Conservation (phyloP, 176 grass and related monocot species). For the Tillandsia fasciculata region DNA sequence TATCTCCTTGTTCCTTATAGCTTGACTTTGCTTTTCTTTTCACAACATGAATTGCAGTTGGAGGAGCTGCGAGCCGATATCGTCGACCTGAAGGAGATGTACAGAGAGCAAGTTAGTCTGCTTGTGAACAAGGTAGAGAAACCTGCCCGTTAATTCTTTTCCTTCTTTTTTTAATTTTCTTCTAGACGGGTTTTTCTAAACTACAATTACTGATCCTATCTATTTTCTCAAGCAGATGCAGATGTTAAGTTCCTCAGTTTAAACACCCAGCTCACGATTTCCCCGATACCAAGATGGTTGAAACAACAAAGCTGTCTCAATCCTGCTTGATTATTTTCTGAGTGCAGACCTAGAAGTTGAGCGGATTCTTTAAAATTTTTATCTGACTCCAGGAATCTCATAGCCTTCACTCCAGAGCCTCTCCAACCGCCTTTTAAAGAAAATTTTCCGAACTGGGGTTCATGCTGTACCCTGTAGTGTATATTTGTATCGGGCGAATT, state of each 20-base stretch:
- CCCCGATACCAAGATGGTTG: not conserved
- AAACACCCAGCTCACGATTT: not conserved
- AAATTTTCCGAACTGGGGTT: too few species aligned
- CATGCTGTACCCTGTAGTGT: too few species aligned
- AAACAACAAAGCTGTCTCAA: not conserved
- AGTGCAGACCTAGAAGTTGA: not conserved
- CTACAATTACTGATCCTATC: not conserved
- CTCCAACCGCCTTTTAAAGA: too few species aligned
- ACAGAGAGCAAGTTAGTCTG: slow-evolving; percentile 98
- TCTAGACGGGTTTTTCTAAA: not conserved
- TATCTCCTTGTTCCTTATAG: too few species aligned
- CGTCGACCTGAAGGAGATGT: slow-evolving; percentile 98
- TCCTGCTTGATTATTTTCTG: not conserved
- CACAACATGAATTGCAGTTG: slow-evolving; percentile 47
- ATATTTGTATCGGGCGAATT: too few species aligned
- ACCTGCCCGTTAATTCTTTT: not conserved
- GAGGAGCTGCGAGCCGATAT: slow-evolving; percentile 95
- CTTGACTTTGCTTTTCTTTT: not conserved
- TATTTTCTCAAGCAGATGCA: slow-evolving; percentile 30
- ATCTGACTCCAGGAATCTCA: not conserved
- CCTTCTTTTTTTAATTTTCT: not conserved
- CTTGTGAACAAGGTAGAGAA: slow-evolving; percentile 92
- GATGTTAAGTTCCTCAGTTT: slow-evolving; percentile 24
- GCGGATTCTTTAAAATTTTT: slow-evolving; percentile 3
- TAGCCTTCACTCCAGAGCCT: too few species aligned